Evolutionary conservation across 2,329 filamentous ascomycete genomes (phyloP).

Genomic region (Zopfia rhizophila): DNA sequence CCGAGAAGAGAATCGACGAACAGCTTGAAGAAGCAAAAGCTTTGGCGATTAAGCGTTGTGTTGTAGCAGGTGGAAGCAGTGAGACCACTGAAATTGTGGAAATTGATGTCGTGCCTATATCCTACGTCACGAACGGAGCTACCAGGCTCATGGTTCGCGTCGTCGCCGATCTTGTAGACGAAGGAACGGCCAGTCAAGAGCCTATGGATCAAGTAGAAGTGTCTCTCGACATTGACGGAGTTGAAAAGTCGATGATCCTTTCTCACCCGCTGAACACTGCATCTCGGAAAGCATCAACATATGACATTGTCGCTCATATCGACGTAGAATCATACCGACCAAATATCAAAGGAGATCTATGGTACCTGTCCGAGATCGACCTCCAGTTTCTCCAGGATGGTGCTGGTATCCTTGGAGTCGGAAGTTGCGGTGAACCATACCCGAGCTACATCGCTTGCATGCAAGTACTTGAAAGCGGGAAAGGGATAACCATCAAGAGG

Average conservation of each 20-base stretch:
- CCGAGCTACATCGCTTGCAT: constrained; percentile 61
- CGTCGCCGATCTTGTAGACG: constrained; percentile 11
- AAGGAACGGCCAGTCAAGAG: too few species aligned
- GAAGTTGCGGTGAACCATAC: constrained; percentile 67
- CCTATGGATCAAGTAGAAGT: too few species aligned
- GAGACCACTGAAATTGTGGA: constrained; percentile 58
- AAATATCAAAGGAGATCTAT: constrained; percentile 61
- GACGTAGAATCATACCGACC: constrained; percentile 39
- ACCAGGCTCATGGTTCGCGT: constrained; percentile 20
- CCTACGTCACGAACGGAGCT: constrained; percentile 46
- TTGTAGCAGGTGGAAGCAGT: constrained; percentile 44
- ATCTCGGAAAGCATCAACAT: constrained; percentile 40
- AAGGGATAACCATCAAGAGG: constrained; percentile 63
- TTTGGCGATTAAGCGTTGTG: constrained; percentile 42
- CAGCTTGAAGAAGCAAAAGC: constrained; percentile 53
- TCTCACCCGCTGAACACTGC: too few species aligned
- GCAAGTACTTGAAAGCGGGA: constrained; percentile 61
- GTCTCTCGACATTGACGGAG: not conserved
- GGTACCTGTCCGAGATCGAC: constrained; percentile 69
- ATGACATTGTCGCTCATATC: constrained; percentile 24
- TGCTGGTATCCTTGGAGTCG: constrained; percentile 70
- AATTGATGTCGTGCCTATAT: constrained; percentile 54
- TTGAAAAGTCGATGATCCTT: too few species aligned
- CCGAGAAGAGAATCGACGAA: constrained; percentile 51
- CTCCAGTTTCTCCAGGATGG: constrained; percentile 67